Evolutionary conservation across 2,329 filamentous ascomycete genomes (phyloP), one percentile per base, ranked within the genome.

Genomic region (Pezicula neosporulosa): DNA sequence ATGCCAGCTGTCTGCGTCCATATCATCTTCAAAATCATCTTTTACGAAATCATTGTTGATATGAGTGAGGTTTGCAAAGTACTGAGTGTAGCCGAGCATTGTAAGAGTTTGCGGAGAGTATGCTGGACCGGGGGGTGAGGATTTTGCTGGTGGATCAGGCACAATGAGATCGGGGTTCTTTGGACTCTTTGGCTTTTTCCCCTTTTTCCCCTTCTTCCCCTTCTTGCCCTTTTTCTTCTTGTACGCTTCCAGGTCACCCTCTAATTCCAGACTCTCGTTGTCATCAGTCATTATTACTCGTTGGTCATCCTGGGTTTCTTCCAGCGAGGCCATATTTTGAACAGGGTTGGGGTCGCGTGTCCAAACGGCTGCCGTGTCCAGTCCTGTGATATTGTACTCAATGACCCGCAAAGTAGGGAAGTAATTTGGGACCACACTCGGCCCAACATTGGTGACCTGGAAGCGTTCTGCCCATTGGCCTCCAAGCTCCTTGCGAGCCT

Each of bases 341-440:
- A 38, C 19, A 54, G 46, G 18, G 21, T 8, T 24, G 24, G 24
- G 27, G 38, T 30, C 37, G 12, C 28, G 16, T 19, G 57, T 53
- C 65, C 64, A 66, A 6, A 56, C 54, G 4, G 44, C 45, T 27
- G 49, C 44, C 3, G 49, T 36, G 24, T 66, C 60, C 24, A 68
- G 55, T 10, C 64, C 66, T 39, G 77, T 89, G 49, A 90, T 90
- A 66, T 99, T 97, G 75, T 97, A 99, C 64, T 96, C 90, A 57
- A 93, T 77, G n/a, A 99, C 80, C n/a, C 92, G 83, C 30, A 97
- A 70, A 1, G 89, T 91, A 0, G 93, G 94, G 58, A 92, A 94
- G 69, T 90, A 96, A 65, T 94, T 97, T 6, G 93, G 94, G 8
- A 97, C 89, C 36, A 99, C 76, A 65, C 92, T 97, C 0, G 93